Evolutionary conservation across 2,329 filamentous ascomycete genomes (phyloP).

Genomic region (Cladosporium sp.): DNA sequence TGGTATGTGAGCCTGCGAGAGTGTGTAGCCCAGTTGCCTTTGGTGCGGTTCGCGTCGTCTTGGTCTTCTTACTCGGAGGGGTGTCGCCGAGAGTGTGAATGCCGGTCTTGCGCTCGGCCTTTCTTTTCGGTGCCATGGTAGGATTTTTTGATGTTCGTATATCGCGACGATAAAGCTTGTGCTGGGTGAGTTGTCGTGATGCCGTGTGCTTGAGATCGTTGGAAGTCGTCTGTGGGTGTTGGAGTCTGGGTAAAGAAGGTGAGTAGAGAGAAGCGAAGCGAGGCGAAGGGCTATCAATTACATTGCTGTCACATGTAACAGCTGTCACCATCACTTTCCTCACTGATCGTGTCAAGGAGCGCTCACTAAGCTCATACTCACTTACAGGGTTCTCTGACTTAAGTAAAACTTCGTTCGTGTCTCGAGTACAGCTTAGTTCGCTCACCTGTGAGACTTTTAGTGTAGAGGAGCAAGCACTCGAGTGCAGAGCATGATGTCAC

Average conservation of each 20-base stretch:
- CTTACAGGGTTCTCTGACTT: neutral
- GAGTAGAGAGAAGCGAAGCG: neutral
- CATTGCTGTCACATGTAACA: neutral
- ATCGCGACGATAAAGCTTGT: neutral
- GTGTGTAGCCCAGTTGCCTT: neutral
- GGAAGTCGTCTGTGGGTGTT: neutral
- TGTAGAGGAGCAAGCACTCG: neutral
- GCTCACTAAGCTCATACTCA: neutral
- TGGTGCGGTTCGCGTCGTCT: neutral
- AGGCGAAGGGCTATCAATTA: neutral
- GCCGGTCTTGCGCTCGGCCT: neutral
- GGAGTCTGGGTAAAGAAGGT: neutral
- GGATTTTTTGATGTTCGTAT: neutral
- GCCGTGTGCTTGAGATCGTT: neutral
- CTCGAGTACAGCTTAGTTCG: neutral
- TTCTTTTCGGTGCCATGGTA: neutral
- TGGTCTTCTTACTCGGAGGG: neutral
- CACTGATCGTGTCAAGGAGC: neutral
- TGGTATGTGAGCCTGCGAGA: neutral
- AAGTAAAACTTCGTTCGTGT: neutral
- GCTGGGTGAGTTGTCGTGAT: neutral
- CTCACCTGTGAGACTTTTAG: neutral
- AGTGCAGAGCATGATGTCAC: neutral
- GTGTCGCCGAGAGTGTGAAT: neutral
- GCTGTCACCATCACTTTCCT: neutral